A percentile compares a stretch with the other conserved stretches of the same genome.
Evolutionary conservation across 2,329 filamentous ascomycete species (phyloP).

Genomic region (Talaromyces sp.): DNA sequence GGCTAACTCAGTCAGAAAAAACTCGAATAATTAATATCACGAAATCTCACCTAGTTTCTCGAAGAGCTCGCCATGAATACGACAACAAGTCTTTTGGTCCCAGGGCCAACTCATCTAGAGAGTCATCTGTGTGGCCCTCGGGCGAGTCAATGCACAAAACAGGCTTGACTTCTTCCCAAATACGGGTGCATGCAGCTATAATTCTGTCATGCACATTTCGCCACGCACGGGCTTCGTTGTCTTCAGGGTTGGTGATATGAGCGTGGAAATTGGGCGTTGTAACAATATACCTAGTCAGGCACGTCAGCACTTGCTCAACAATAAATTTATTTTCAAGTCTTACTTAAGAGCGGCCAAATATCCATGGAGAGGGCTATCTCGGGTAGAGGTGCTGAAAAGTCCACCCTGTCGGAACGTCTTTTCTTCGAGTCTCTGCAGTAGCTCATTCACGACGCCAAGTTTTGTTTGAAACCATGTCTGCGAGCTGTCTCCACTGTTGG

Average conservation of each 20-base stretch:
- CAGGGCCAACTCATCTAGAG: conserved; percentile 66
- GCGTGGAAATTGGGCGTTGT: conserved; percentile 37
- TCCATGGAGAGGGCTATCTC: conserved; percentile 64
- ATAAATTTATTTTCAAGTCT: conserved; percentile 10
- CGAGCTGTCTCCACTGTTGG: conserved; percentile 25
- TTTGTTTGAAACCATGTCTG: conserved; percentile 35
- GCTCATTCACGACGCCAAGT: conserved; percentile 50
- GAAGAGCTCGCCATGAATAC: conserved; percentile 91
- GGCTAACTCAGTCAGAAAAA: conserved; percentile 45
- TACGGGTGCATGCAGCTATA: conserved; percentile 56
- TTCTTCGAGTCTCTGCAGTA: conserved; percentile 59
- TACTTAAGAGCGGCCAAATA: conserved; percentile 64
- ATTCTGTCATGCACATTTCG: conserved; percentile 44
- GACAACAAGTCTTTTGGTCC: conserved; percentile 84
- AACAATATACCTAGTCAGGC: conserved; percentile 43
- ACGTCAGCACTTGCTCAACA: conserved; percentile 8
- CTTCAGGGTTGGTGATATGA: conserved; percentile 23
- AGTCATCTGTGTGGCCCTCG: conserved; percentile 65
- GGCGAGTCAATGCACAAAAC: conserved; percentile 92
- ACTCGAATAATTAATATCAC: neutral
- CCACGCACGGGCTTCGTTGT: conserved; percentile 23
- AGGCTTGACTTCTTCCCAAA: conserved; percentile 72
- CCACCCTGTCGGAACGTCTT: conserved; percentile 61
- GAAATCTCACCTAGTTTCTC: conserved; percentile 73
- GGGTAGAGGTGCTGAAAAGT: conserved; percentile 63